A percentile compares a stretch with the other conserved stretches of the same genome.
Conservation (phyloP, 179 eudicot genomes). For the Patellifolia procumbens region DNA sequence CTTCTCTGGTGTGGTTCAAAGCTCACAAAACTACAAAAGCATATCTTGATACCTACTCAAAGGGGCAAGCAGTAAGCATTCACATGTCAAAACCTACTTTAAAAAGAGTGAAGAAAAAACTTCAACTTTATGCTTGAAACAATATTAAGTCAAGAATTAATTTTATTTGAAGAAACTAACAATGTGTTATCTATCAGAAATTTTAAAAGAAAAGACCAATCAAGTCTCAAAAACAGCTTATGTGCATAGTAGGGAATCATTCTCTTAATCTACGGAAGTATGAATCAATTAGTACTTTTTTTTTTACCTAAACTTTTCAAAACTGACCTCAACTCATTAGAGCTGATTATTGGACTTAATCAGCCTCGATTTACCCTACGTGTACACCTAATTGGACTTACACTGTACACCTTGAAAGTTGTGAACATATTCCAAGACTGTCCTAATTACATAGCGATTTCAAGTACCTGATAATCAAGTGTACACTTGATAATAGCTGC, state of each 20-base stretch:
- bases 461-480: neutral
- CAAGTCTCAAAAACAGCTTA: too few relatives aligned
- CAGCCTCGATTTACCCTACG: too few relatives aligned
- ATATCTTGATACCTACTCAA: constrained; percentile 30
- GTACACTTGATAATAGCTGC: constrained; percentile 13
- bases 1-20: neutral
- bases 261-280: too few relatives aligned
- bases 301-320: too few relatives aligned
- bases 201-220: too few relatives aligned
- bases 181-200: too few relatives aligned
- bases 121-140: neutral
- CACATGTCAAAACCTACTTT: neutral
- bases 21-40: neutral
- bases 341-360: too few relatives aligned
- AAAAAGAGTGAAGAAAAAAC: neutral
- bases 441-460: neutral
- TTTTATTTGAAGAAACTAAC: neutral
- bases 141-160: neutral
- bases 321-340: too few relatives aligned
- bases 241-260: too few relatives aligned
- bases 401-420: neutral
- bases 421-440: constrained; percentile 20
- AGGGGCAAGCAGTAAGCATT: constrained; percentile 13
- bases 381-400: too few relatives aligned
- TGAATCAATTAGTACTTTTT: too few relatives aligned